Base-by-base conservation (phyloP, 805 yeast genomes). In the Candida dajiaensis region DNA sequence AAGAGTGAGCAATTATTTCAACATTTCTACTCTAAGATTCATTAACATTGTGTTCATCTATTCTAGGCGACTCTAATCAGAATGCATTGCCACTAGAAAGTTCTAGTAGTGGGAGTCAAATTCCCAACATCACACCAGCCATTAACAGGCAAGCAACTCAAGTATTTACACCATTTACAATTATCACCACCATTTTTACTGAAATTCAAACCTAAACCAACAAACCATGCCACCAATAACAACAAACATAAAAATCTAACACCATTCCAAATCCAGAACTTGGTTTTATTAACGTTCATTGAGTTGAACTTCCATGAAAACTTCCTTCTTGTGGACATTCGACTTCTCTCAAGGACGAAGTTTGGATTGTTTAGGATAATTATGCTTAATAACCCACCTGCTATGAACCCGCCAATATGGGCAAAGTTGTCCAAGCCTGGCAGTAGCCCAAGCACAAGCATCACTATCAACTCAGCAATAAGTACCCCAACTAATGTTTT, bases 391-490 rank as follows among this genome's bases (percentile, higher is more conserved):
- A 78, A 58, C 0, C 80, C 35, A 0, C 90, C 90, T 64, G 78
- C 66, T 21, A 80, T 74, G 64, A 83, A 81, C 6, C 90, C 90
- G 11, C 90, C 90, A 53, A 84, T 76, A 61, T 84, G 89, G 38
- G 85, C 73, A 57, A 84, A 84, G 59, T 84, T 84, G 61, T 84
- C 90, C 45, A 84, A 59, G 0, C 90, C 90, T 0, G 90, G 90
- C 15, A 84, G 64, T 18, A 84, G 66, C 0, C 90, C 90, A 18
- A 84, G 64, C 7, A 75, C 83, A 40, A 84, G 70, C 35, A 81
- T 72, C 5, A 82, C 68, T 12, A 82, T 55, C 33, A 84, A 72
- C 58, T 84, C 89, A 10, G 66, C 64, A n/a, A 81, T 49, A 64
- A 80, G 73, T 13, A 74, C 67, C 20, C 61, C 41, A 12, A 84